Evolutionary conservation across 2,329 filamentous ascomycete species (phyloP), one percentile per base, ranked within the genome.

Genomic region (Apiospora koreana): DNA sequence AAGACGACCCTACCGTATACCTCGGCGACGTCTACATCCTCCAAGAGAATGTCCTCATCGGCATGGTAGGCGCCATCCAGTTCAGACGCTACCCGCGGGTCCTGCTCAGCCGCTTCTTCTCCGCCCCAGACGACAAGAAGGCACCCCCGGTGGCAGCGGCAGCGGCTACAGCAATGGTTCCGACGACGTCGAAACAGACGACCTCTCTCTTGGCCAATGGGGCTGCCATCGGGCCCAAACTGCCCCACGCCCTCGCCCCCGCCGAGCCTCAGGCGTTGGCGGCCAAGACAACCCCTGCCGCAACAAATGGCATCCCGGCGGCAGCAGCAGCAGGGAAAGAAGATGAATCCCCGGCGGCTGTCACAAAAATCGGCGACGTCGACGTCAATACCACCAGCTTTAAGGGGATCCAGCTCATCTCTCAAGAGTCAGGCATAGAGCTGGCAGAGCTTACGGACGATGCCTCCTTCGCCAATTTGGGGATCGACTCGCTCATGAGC

Each of bases 61-160:
- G 77, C 41, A 58, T 82, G 28, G 74, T 79, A 7, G 73, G 73
- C 1, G 78, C 72, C 10, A 77, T 83, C 69, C 76, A 77, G 71
- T 85, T 85, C 76, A 78, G 80, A 23, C 75, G 75, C 7, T 79
- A 78, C 64, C 81, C 80, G 7, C 75, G 81, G 18, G 71, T 81
- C 21, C 72, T 84, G 43, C 75, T 84, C 2, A 76, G 75, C 46
- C 78, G 77, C 1, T 83, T 85, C 76, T 83, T 84, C 76, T 81
- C 79, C 9, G 70, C 79, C 2, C 76, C 78, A 0, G 79, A 81
- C 46, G 72, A 71, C 25, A 28, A 3, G 10, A 12, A 7, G 54
- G 28, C 54, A 4, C 14, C 54, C 8, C 28, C 54, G 28, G 25
- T n/a, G 18, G 54, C 28, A 14, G 48, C 31, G 42, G 31, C 35